Evolutionary conservation across 1,284 basidiomycete species (phyloP).

Genomic region (Austroboletus niveus): DNA sequence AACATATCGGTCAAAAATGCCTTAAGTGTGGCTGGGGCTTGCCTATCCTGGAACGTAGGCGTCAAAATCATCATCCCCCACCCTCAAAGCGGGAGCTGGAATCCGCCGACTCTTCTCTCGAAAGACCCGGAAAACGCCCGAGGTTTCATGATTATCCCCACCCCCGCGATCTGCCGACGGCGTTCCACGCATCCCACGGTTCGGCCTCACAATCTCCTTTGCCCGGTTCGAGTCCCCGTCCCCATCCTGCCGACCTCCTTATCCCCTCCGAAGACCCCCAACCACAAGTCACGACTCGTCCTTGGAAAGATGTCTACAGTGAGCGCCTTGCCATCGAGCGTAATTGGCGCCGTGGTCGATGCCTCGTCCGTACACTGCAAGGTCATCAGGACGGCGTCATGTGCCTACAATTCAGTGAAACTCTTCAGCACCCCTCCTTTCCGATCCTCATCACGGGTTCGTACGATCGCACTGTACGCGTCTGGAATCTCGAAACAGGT

Average conservation of each 20-base stretch:
- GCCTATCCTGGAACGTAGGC: conserved; percentile 82
- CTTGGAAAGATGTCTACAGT: conserved; percentile 99
- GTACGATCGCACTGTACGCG: conserved; percentile 91
- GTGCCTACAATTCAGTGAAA: conserved; percentile 95
- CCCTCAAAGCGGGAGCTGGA: conserved; percentile 41
- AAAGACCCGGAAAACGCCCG: conserved; percentile 52
- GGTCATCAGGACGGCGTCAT: conserved; percentile 97
- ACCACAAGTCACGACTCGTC: conserved; percentile 59
- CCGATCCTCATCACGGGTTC: conserved; percentile 97
- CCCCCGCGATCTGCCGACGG: not conserved
- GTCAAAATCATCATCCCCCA: conserved; percentile 39
- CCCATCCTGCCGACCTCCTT: conserved; percentile 19
- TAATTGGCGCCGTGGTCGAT: conserved; percentile 95
- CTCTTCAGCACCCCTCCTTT: conserved; percentile 80
- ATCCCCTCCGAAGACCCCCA: conserved; percentile 3
- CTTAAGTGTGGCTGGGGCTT: conserved; percentile 98
- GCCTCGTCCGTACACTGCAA: conserved; percentile 78
- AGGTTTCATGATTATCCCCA: conserved; percentile 32
- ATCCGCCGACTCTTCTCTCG: conserved; percentile 19
- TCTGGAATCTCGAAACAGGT: conserved; percentile 97
- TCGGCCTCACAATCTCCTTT: conserved; percentile 17
- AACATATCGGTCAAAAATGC: conserved; percentile 98
- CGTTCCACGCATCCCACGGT: conserved; percentile 2
- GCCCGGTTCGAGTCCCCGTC: conserved; percentile 12
- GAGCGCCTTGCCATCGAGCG: conserved; percentile 94